Base-by-base conservation (phyloP, 202 grass and related monocot species). In the Saccharum hybrid region DNA sequence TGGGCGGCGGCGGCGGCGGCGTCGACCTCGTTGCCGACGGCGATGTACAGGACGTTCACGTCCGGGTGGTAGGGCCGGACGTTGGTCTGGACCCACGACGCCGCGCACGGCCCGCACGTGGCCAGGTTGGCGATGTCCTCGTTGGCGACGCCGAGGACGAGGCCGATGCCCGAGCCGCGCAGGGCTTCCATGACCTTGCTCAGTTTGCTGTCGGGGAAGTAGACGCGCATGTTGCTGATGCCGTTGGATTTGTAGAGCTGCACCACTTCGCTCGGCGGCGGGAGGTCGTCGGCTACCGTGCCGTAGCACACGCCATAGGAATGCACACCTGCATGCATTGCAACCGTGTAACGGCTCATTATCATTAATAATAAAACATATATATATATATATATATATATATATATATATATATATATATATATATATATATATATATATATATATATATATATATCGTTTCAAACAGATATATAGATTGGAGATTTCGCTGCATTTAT, bases 281-380 rank as follows among this genome's bases (percentile, higher is more conserved):
- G 91, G 37, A 97, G 88, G 63, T 86, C 40, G 82, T 88, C 34
- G 14, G 62, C 91, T 6, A 34, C 18, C 91, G 84, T 28, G 60
- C 89, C 91, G 16, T 93, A 88, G 86, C 88, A 91, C 15, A 96
- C 48, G 18, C 93, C 93, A 3, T 86, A 73, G 18, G 84, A 72
- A 63, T 46, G 21, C 48, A 69, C 59, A 52, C 46, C 85, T 91
- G 74, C 39, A 10, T 31, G 49, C 16, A 54, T 54, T 54, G 16
- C 16, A 54, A 82, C 7, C 21, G 10, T 13, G 39, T 0, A 23
- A 18, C 28, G 22, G 8, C 21, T 30, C 8, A 28, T 18, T 19
- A 65, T 12, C n/a, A 8, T 23, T 4, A 15, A 3, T 15, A 4
- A 23, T 33, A n/a, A n/a, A n/a, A n/a, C n/a, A n/a, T n/a, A n/a